phyloP scores from a whole-genome alignment of 768 basidiomycete genomes.

The Boletellus sp. region DNA sequence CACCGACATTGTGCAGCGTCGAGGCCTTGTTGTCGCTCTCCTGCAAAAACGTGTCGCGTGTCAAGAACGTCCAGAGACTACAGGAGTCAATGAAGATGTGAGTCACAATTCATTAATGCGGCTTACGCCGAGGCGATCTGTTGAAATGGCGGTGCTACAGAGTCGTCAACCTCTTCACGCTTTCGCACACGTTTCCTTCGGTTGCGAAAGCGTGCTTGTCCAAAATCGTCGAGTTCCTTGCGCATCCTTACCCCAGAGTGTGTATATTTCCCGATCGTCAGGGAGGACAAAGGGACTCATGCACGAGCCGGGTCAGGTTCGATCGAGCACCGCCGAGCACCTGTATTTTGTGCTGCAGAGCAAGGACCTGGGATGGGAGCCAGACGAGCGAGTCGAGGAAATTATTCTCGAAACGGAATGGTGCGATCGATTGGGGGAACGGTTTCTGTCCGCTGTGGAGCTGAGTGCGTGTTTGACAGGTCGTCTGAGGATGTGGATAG shows the following conservation, averaged over 20 bases:
- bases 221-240: conserved; percentile 58
- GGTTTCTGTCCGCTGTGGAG: conserved; percentile 12
- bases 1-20: conserved; percentile 40
- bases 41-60: conserved; percentile 56
- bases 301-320: conserved; percentile 50
- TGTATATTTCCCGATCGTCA: conserved; percentile 22
- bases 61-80: conserved; percentile 85
- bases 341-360: conserved; percentile 76
- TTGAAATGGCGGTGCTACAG: conserved; percentile 37
- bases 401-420: conserved; percentile 80
- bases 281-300: conserved; percentile 4
- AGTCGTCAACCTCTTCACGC: conserved; percentile 57
- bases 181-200: conserved; percentile 44
- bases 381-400: conserved; percentile 58
- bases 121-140: conserved; percentile 10
- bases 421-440: conserved; percentile 38
- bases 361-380: conserved; percentile 60
- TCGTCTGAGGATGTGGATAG: conserved; percentile 40
- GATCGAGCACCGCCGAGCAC: conserved; percentile 77
- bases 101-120: conserved; percentile 28
- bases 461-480: conserved; percentile 40
- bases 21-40: conserved; percentile 51
- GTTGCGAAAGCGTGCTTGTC: conserved; percentile 42
- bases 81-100: conserved; percentile 83
- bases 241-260: conserved; percentile 80